Percentiles rank a stretch among this genome's conserved stretches.
phyloP scores from a whole-genome alignment of 495 filamentous ascomycete genomes.

The Neurospora intermedia region DNA sequence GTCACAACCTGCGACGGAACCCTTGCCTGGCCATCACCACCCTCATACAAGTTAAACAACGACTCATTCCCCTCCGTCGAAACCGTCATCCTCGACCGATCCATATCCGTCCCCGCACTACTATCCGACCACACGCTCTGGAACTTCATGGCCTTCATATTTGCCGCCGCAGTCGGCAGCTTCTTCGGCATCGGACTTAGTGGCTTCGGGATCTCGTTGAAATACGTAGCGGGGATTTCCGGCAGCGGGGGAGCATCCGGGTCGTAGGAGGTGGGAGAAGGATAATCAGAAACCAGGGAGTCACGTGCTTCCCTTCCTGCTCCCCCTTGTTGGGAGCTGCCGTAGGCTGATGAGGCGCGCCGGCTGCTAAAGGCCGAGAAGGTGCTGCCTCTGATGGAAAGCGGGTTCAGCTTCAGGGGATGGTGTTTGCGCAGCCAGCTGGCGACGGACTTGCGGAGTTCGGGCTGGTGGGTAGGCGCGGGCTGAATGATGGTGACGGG shows the following conservation, averaged over 20 bases:
- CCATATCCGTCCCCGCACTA: background rate
- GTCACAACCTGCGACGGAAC: background rate
- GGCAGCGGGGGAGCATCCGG: background rate
- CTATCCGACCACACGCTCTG: background rate
- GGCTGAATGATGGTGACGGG: background rate
- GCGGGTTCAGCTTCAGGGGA: slow-evolving; percentile 12
- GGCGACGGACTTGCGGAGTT: slow-evolving; percentile 11
- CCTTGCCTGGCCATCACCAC: background rate
- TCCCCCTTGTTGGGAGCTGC: background rate
- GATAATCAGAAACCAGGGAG: background rate
- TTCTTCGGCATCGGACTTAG: background rate
- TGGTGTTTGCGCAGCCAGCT: slow-evolving; percentile 15
- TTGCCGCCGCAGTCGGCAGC: background rate
- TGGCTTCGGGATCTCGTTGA: background rate
- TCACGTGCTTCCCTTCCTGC: background rate
- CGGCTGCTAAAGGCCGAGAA: background rate
- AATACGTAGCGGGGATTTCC: background rate
- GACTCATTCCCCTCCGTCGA: background rate
- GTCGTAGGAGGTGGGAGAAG: background rate
- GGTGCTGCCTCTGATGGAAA: slow-evolving; percentile 4
- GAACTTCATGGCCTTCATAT: background rate
- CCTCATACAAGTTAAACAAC: background rate
- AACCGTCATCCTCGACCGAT: background rate
- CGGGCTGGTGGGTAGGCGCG: background rate
- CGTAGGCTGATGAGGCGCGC: background rate